Base-by-base conservation (phyloP, 2,329 filamentous ascomycete genomes). In the Colletotrichum eleusines region DNA sequence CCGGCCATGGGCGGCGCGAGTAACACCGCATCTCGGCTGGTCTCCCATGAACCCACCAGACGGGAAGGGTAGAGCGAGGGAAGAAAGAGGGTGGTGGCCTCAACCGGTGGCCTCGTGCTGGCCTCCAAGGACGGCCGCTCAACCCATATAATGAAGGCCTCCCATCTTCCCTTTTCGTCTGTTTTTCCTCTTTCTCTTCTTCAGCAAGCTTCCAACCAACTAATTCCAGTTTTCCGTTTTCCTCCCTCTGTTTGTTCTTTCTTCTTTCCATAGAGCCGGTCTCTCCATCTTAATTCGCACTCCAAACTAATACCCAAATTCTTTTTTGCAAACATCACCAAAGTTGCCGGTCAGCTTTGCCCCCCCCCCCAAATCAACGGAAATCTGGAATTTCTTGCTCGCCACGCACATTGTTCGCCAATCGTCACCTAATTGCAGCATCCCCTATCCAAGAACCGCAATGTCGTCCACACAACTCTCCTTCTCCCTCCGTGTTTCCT, bases 401-500 rank as follows among this genome's bases (percentile, higher is more conserved):
- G 81, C 76, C 80, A 75, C 80, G 80, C 76, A 75, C 75, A 68
- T 48, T 69, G 50, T 70, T 63, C 46, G 53, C 40, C 51, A 61
- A 66, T 57, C 44, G 66, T 59, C 53, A 64, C 71, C 44, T 73
- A 72, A 63, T 50, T 67, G 66, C 79, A 79, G 83, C 78, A 75
- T 74, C 74, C 75, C 78, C 76, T 71, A 74, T 77, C 79, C 77
- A 80, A 78, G 78, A 77, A 75, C 77, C 67, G 71, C 79, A 82
- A 97, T 97, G 94, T 91, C 95, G 84, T 87, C 94, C 81, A 91
- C 96, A 84, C 95, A 98, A 86, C 91, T 97, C 77, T 95, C 94
- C 81, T 98, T 98, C 86, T 92, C 92, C 83, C 93, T 98, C 83
- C 94, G 95, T 86, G 97, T 97, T 82, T 97, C 95, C 80, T 91